phyloP scores from a whole-genome alignment of 1,139 yeast genomes.

The Lodderomyces oxycetoniae region DNA sequence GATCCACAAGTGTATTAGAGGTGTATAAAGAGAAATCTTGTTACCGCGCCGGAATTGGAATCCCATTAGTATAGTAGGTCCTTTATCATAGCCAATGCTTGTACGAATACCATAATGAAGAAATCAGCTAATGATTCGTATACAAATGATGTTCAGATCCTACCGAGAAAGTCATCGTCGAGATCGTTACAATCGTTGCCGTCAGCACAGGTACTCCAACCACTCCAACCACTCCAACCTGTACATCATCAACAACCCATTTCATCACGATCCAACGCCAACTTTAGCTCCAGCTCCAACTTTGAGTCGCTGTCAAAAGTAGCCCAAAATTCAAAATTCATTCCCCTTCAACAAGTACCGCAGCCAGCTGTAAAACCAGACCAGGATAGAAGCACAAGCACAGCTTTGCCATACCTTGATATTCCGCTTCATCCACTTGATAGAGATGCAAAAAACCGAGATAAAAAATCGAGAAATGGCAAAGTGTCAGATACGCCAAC shows the following conservation, averaged over 20 bases:
- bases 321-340: background rate
- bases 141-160: no score
- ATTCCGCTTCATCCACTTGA: slow-evolving; percentile 13
- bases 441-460: slow-evolving; percentile 2
- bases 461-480: background rate
- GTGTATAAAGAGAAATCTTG: no score
- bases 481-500: slow-evolving; percentile 1
- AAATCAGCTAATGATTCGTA: no score
- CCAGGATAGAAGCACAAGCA: slow-evolving; percentile 14
- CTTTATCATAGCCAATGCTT: no score
- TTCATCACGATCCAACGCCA: background rate
- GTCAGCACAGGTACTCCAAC: no score
- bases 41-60: no score
- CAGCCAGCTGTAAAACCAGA: slow-evolving; percentile 2
- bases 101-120: no score
- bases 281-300: background rate
- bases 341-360: background rate
- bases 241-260: background rate
- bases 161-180: background rate
- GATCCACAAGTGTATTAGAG: background rate
- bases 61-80: no score
- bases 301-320: no score
- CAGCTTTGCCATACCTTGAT: slow-evolving; percentile 21
- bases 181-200: background rate
- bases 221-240: slow-evolving; percentile 1